A percentile compares a stretch with the other conserved stretches of the same genome.
These are phyloP conservation scores for Cerioporus squamosus DNA, from an alignment of 1,284 basidiomycete species.

Conservation along the genomic window DNA sequence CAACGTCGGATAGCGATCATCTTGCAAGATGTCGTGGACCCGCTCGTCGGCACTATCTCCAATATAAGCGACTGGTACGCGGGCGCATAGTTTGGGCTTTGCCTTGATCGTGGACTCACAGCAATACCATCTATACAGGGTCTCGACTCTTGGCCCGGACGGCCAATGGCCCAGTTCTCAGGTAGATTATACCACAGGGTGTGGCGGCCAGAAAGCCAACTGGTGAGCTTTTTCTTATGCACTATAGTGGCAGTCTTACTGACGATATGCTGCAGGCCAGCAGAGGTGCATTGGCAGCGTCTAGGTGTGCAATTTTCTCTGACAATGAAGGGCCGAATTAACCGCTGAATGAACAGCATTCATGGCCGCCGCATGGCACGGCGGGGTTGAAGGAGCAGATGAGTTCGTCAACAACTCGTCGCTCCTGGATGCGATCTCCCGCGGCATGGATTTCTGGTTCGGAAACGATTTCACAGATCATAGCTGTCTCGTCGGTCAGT, in stretches of 20 bases:
- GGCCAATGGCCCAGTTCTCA: conserved; percentile 61
- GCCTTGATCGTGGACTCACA: too few relatives aligned
- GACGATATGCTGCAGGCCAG: conserved; percentile 41
- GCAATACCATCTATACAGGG: conserved; percentile 35
- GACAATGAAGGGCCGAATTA: background rate
- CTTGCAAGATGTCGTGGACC: conserved; percentile 1
- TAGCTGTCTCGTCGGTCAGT: conserved; percentile 60
- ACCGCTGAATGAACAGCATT: background rate
- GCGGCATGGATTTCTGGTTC: conserved; percentile 71
- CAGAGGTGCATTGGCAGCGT: conserved; percentile 63
- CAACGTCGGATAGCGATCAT: conserved; percentile 15
- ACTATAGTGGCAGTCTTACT: background rate
- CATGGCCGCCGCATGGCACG: conserved; percentile 62
- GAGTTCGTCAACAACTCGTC: conserved; percentile 44
- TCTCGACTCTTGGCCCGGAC: conserved; percentile 45
- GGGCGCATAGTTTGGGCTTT: too few relatives aligned
- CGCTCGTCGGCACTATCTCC: conserved; percentile 9
- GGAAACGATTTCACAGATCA: conserved; percentile 56
- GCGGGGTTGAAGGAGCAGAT: conserved; percentile 42
- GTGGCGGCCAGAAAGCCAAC: conserved; percentile 60
- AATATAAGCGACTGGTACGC: conserved; percentile 24
- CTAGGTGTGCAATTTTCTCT: conserved; percentile 34
- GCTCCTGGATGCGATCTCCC: conserved; percentile 46
- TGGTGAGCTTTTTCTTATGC: conserved; percentile 41
- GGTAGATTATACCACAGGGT: conserved; percentile 63